Evolutionary conservation across 305 asterid genomes (phyloP).

Genomic region (Solanum hybrid): DNA sequence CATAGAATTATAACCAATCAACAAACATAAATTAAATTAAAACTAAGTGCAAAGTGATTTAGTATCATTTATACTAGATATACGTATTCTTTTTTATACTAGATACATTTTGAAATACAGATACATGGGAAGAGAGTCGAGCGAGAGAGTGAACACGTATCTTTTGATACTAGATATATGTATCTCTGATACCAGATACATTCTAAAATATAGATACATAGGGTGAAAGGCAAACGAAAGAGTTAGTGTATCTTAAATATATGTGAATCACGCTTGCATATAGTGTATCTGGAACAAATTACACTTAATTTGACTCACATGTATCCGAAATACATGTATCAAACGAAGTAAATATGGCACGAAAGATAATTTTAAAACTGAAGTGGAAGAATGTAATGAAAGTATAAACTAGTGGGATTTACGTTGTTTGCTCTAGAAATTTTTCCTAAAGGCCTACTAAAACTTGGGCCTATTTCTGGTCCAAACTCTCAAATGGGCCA

Average conservation of each 20-base stretch:
- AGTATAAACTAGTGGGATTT: not conserved
- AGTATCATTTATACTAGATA: no score
- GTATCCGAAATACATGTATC: not conserved
- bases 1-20: not conserved
- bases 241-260: not conserved
- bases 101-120: no score
- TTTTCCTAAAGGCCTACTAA: not conserved
- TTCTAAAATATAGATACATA: not conserved
- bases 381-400: no score
- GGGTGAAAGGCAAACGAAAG: not conserved
- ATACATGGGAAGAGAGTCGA: accelerated
- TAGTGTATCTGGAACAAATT: not conserved
- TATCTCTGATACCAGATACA: not conserved
- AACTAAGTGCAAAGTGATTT: not conserved
- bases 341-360: no score
- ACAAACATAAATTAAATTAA: no score
- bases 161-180: not conserved
- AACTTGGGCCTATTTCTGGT: not conserved
- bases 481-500: not conserved
- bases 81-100: no score
- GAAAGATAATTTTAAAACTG: no score
- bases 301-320: not conserved
- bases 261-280: not conserved
- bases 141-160: no score
- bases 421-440: not conserved